These are phyloP conservation scores for Dipteronia dyeriana DNA, from an alignment of 345 rosid genomes.

Conservation along the genomic window DNA sequence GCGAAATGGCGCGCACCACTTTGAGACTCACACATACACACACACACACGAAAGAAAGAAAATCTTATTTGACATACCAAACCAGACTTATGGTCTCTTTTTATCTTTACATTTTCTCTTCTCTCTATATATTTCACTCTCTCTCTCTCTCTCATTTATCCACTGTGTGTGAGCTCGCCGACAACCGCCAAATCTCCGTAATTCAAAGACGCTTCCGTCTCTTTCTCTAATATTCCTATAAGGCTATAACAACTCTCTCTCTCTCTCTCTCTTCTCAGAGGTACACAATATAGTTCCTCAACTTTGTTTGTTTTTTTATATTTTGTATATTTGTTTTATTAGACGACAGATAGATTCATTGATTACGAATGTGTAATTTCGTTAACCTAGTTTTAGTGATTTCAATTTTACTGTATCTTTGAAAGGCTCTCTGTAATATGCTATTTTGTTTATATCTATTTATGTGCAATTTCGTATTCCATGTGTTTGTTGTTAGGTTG, in stretches of 20 bases:
- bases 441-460: neutral
- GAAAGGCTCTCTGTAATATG: neutral
- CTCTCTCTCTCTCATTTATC: conserved; percentile 32
- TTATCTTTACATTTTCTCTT: conserved; percentile 6
- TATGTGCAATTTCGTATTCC: neutral
- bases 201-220: neutral
- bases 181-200: conserved; percentile 30
- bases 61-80: neutral
- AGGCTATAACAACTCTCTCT: no score
- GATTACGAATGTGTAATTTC: conserved; percentile 2
- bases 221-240: neutral
- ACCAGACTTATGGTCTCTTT: neutral
- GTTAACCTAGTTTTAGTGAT: conserved; percentile 2
- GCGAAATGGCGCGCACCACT: conserved; percentile 30
- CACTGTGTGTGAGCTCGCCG: conserved; percentile 33
- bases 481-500: neutral
- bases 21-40: neutral
- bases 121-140: neutral
- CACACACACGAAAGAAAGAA: conserved; percentile 1
- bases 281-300: conserved; percentile 4
- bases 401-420: no score
- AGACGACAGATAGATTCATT: conserved; percentile 13
- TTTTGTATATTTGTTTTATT: neutral
- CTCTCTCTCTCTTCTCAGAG: conserved; percentile 9
- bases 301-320: neutral